Percentiles rank a stretch among this genome's conserved stretches.
phyloP scores from a whole-genome alignment of 2,329 filamentous ascomycete species.

The Rhinocladiella similis region DNA sequence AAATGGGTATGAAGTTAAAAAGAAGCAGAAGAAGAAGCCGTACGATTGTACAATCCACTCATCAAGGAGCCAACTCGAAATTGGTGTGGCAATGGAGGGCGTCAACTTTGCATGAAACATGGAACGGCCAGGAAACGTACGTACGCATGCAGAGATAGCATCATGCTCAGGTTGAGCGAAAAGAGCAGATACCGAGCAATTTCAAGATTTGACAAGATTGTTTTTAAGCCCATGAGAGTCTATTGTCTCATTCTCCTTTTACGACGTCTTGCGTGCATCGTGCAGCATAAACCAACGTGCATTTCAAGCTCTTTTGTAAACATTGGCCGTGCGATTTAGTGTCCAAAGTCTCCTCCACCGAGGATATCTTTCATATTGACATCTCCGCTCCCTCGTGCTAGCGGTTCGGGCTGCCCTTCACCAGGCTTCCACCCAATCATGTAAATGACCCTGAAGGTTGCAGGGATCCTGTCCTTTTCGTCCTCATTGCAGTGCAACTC shows the following conservation, averaged over 20 bases:
- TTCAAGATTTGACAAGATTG: background rate
- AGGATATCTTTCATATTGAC: conserved; percentile 85
- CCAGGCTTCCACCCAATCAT: conserved; percentile 99
- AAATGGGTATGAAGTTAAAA: background rate
- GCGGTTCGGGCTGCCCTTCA: conserved; percentile 72
- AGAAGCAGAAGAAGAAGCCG: background rate
- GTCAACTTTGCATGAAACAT: conserved; percentile 8
- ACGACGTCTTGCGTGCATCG: background rate
- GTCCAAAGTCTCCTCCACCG: conserved; percentile 44
- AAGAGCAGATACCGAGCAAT: conserved; percentile 5
- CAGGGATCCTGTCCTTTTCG: conserved; percentile 61
- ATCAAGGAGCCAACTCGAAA: background rate
- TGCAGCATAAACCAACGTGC: too few species aligned
- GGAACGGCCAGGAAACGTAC: background rate
- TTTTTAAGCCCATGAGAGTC: background rate
- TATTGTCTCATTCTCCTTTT: background rate
- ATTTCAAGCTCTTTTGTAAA: background rate
- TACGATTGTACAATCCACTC: too few species aligned
- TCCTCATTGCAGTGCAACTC: conserved; percentile 77
- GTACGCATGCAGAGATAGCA: conserved; percentile 8
- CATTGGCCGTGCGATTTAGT: conserved; percentile 1
- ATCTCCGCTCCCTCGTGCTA: conserved; percentile 80
- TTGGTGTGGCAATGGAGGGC: background rate
- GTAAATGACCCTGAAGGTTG: conserved; percentile 92
- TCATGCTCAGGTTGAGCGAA: conserved; percentile 14